Evolutionary conservation across 164 flowering plant species (phyloP), one percentile per base, ranked within the genome.

Genomic region (Piper longum): DNA sequence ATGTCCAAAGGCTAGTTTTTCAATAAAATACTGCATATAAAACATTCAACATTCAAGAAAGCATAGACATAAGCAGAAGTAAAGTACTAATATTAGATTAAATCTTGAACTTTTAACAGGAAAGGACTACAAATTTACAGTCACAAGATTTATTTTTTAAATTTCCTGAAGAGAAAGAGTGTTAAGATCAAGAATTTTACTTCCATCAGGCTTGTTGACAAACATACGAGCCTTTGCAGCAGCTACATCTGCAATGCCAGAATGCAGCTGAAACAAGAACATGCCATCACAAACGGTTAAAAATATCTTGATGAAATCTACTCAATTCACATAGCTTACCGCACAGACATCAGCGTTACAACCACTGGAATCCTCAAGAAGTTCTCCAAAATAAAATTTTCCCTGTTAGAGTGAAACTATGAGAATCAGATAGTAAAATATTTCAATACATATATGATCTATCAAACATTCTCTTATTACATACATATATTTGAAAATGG

Each of bases 201-300:
- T 92, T 80, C 98, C 98, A 77, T 92, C 97, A 61, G 98, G 98
- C 71, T 92, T 92, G 82, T 89, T 85, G 26, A 85, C 74, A 76
- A 92, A 92, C 98, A 92, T 89, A 61, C 96, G 83, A 59, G 98
- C 91, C 81, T 92, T 92, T 39, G 96, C 98, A 59, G 97, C 98
- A 71, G 98, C 96, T 42, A 92, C 91, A 77, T 92, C 98, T 59
- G 96, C 98, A 66, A 92, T 80, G 36, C 91, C 91, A 56, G 93
- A 80, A 79, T 92, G 98, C 81, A 88, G 56, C 98, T 92, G 86
- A 73, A 77, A 62, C 58, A 59, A 63, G 36, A 64, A 66, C 6
- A 61, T 41, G 51, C 18, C 41, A 6, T 43, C 54, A 42, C 2
- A 64, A 5, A 14, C 6, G 5, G 13, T 42, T 18, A 36, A 36